Evolutionary conservation across 352 stramenopile species (phyloP).

Genomic region (Phytophthora parvispora): DNA sequence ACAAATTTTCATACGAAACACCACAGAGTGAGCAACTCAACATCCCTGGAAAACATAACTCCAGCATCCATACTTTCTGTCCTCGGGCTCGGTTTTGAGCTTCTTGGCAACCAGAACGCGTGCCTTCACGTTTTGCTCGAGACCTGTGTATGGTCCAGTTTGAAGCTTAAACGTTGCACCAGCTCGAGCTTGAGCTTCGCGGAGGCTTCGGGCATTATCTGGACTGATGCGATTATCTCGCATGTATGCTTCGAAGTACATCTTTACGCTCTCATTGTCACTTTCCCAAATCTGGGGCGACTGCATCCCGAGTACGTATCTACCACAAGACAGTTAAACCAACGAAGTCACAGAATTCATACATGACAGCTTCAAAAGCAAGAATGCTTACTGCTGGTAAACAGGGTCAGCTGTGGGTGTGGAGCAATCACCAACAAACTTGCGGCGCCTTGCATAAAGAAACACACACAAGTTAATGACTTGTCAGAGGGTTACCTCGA

Average conservation of each 20-base stretch:
- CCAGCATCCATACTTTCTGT: slow-evolving; percentile 52
- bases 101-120: slow-evolving; percentile 85
- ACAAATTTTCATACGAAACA: neutral
- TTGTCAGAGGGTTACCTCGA: neutral
- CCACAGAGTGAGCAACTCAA: neutral
- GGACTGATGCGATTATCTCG: slow-evolving; percentile 80
- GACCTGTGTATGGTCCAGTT: slow-evolving; percentile 71
- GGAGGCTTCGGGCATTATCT: slow-evolving; percentile 70
- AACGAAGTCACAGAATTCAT: neutral
- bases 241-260: slow-evolving; percentile 87
- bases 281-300: slow-evolving; percentile 80
- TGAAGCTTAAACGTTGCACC: slow-evolving; percentile 88
- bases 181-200: slow-evolving; percentile 72
- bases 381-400: slow-evolving; percentile 68
- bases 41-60: neutral
- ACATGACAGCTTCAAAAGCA: neutral
- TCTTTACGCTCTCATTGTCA: slow-evolving; percentile 82
- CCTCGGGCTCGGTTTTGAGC: slow-evolving; percentile 73
- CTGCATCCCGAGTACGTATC: slow-evolving; percentile 74
- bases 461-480: neutral
- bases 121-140: slow-evolving; percentile 87
- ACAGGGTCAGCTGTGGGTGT: slow-evolving; percentile 48
- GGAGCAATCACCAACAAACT: slow-evolving; percentile 77
- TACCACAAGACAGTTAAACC: slow-evolving; percentile 14
- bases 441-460: slow-evolving; percentile 44